These are phyloP conservation scores for Suillus luteus DNA, from an alignment of 768 basidiomycete genomes.

Conservation along the genomic window DNA sequence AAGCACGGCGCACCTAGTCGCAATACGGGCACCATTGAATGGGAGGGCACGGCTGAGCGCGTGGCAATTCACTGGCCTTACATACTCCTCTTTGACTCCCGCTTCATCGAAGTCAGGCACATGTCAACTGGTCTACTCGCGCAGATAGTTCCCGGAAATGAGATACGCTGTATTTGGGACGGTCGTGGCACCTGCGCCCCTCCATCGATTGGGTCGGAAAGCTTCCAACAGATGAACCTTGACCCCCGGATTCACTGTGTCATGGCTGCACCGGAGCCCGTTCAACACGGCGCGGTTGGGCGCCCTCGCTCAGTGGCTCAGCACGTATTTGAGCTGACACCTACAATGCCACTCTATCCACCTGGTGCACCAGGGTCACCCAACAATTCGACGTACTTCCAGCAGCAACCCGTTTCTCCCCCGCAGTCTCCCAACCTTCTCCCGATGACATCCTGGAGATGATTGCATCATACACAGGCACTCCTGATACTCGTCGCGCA, in stretches of 20 bases:
- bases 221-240: slow-evolving; percentile 49
- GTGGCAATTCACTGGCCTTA: slow-evolving; percentile 91
- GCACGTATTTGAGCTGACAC: slow-evolving; percentile 76
- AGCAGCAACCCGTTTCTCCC: slow-evolving; percentile 48
- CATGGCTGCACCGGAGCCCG: slow-evolving; percentile 59
- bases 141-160: slow-evolving; percentile 81
- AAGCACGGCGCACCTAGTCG: slow-evolving; percentile 89
- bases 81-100: slow-evolving; percentile 82
- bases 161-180: slow-evolving; percentile 89
- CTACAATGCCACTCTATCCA: slow-evolving; percentile 38
- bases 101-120: slow-evolving; percentile 90
- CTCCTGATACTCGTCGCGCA: not conserved
- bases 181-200: slow-evolving; percentile 53
- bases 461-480: slow-evolving; percentile 8
- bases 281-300: slow-evolving; percentile 40
- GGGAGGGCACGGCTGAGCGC: slow-evolving; percentile 90
- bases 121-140: slow-evolving; percentile 76
- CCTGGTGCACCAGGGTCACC: slow-evolving; percentile 52
- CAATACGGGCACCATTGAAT: slow-evolving; percentile 74
- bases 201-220: slow-evolving; percentile 33
- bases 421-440: slow-evolving; percentile 55
- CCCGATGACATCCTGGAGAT: slow-evolving; percentile 28
- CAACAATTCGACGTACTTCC: slow-evolving; percentile 53
- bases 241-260: slow-evolving; percentile 88
- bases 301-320: slow-evolving; percentile 59